Base-by-base conservation (phyloP, 768 basidiomycete genomes). In the Pholiota molesta region DNA sequence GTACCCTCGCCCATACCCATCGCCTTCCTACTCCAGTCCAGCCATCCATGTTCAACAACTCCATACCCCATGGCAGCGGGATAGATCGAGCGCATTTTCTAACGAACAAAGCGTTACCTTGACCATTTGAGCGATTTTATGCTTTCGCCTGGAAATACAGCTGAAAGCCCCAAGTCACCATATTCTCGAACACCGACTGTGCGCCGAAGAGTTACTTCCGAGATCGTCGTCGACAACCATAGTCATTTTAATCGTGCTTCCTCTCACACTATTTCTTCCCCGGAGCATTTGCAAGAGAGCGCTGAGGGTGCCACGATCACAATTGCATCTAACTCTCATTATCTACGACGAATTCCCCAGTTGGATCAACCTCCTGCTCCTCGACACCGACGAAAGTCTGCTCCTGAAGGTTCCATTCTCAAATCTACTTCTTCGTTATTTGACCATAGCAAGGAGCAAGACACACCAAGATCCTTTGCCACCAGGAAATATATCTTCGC, bases 401-500 rank as follows among this genome's bases (percentile, higher is more conserved):
- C 3, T 33, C 16, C 56, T 8, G 6, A 19, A 2, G 16, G 9
- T 16, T 28, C 21, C 7, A 19, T 23, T 11, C n/a, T 35, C 16
- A 35, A 42, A 1, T 21, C n/a, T 17, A 7, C 16, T 51, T 9
- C 31, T 9, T 16, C 37, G 45, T 2, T 9, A 1, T 53, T 35
- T 21, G 16, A 13, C 26, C 16, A 19, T 28, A 5, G 11, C 3
- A 31, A 21, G 5, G 35, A 5, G 8, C 29, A 53, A 29, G 9
- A 10, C 52, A 3, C 19, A 23, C 31, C 40, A 10, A 51, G 47
- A 26, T 7, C 42, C 3, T 52, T 45, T 7, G 51, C 64, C 1
- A 52, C 64, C 3, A 45, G 11, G 21, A 57, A 44, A 10, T 66
- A 69, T 39, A 52, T 66, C 11, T 5, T 55, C 23, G 62, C 62